Base-by-base conservation (phyloP, 805 yeast genomes). In the Ogataea populi-albae region DNA sequence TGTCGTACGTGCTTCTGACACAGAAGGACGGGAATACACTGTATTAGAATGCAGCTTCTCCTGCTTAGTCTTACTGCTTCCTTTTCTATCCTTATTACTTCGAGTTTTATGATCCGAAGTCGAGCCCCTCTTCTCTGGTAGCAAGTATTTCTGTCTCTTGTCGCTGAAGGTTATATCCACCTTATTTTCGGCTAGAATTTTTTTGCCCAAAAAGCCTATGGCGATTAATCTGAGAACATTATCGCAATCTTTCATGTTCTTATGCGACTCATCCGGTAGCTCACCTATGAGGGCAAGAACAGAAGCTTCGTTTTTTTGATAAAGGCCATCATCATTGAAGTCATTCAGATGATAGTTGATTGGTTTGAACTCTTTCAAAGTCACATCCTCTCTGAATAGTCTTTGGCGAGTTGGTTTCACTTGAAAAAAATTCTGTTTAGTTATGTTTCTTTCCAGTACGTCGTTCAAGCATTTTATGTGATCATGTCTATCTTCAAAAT, bases 371-470 rank as follows among this genome's bases (percentile, higher is more conserved):
- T 80, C 88, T 40, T 74, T 75, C 45, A 78, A 62, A 16, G 66
- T 58, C 10, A 81, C 76, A 59, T 83, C 93, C 50, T 84, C 91
- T 29, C 65, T 59, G 51, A 81, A 82, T 35, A 71, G 73, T 37
- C 77, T 72, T 2, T 55, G 49, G 55, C 91, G 67, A 6, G 52
- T 44, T 11, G 83, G 82, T 33, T 66, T 38, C 29, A 37, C 5
- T 30, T 37, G 29, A 32, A 49, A 36, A 6, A 50, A 41, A 15
- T n/a, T 8, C 11, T 19, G 36, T 27, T 22, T 31, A 22, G 30
- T 27, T 26, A 11, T 23, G 21, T 14, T 20, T 17, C 11, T 15
- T 20, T 26, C 17, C 32, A 26, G 12, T 32, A 26, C 6, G 25
- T 39, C n/a, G 23, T 36, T 10, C 16, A 41, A 10, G 11, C 24